Evolutionary conservation across 208 protist species (phyloP), one percentile per base, ranked within the genome.

Genomic region (Kentomonas sorsogonicus): DNA sequence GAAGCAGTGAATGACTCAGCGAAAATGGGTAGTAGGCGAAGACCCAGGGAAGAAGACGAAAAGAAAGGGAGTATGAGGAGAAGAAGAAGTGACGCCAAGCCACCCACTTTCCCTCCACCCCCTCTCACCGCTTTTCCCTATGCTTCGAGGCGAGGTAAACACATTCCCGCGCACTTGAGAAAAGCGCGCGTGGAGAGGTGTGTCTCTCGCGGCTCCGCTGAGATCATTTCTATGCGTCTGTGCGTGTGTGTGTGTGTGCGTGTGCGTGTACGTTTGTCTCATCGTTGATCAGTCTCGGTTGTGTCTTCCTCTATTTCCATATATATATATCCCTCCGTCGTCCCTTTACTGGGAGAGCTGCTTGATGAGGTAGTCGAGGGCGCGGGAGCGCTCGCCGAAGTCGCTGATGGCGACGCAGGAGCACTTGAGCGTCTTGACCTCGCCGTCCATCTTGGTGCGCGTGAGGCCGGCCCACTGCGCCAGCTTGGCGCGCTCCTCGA

Each of bases 361-460:
- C 15, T 63, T 69, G 41, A 95, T 79, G 38, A 95, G 77, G 75
- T 76, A 89, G 40, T 89, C 83, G 60, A 95, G 80, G 30, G 85
- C 84, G 54, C 74, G 72, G 23, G 88, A 87, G 71, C 80, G 72
- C 71, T 92, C 84, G 47, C 88, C 88, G 50, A 91, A 95, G 76
- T 95, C 88, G 50, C 80, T 70, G 56, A 95, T 89, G 38, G 83
- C 89, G 50, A 93, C 83, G 34, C 75, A 91, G 38, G 85, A 95
- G 78, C 83, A 91, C 83, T 91, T 95, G 47, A 91, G 61, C 31
- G 69, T 87, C 86, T 90, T 93, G 60, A 76, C 83, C 58, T 86
- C 67, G 30, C 80, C 72, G 26, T 67, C 48, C 53, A 72, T 59
- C 34, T 72, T 69, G 38, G 52, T 41, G 66, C 80, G 84, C 36